Evolutionary conservation across 805 yeast genomes (phyloP), one percentile per base, ranked within the genome.

Genomic region (Kazachstania martiniae): DNA sequence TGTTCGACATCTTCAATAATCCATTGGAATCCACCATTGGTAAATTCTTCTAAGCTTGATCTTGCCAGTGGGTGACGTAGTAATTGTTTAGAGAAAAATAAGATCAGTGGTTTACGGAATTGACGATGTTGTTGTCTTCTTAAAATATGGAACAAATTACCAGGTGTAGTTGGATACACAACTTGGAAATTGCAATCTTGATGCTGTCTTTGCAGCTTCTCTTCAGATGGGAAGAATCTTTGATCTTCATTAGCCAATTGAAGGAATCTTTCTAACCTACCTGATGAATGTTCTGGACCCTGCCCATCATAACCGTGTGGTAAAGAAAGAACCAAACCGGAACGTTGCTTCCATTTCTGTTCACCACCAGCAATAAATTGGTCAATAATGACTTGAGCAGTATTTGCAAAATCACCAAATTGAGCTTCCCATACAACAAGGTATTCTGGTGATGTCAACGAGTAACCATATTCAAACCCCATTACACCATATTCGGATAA

Each of bases 291-390:
- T 69, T 91, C 99, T 45, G 99, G 97, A 53, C 99, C 99, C 69
- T 91, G 98, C 46, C 99, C 99, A 60, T 91, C 99, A 61, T 87
- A 91, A 67, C 99, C 99, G 60, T 91, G 99, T 37, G 99, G 99
- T 63, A 91, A 72, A 3, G 96, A 84, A 48, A 91, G 65, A 24
- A 91, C 94, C 38, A 91, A 58, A 59, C 99, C 99, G 10, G 95
- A 84, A 66, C 99, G 82, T 72, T 91, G 98, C 60, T 84, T 82
- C 99, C 99, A 91, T 68, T 91, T 91, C 46, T 87, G 74, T 68
- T 91, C 99, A 60, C 94, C 98, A 57, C 87, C 84, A 28, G 96
- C 82, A 56, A 91, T 74, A 60, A 91, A 91, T 69, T 91, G 98
- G 62, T 91, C 99, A 49, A 84, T 72, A 49, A 91, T 82, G 43